phyloP scores from a whole-genome alignment of 75 land plant genomes.

The Pinus taeda region DNA sequence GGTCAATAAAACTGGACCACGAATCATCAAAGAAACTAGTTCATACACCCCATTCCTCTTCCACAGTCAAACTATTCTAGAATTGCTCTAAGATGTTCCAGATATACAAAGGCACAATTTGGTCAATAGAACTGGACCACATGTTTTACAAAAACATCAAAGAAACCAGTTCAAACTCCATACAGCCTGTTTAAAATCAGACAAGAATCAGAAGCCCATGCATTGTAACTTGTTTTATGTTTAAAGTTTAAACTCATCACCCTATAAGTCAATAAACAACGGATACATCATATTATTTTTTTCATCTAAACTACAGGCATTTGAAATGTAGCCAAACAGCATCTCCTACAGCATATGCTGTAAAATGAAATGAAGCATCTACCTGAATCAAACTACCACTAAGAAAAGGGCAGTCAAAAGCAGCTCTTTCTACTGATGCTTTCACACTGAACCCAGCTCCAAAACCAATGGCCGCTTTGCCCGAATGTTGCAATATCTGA shows the following conservation, averaged over 20 bases:
- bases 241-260: background rate
- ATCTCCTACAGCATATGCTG: background rate
- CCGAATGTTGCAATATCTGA: conserved; percentile 47
- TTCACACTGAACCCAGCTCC: conserved; percentile 48
- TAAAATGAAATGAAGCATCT: conserved; percentile 6
- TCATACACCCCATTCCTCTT: no score
- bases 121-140: no score
- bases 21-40: no score
- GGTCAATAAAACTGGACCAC: no score
- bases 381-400: conserved; percentile 38
- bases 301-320: background rate
- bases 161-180: no score
- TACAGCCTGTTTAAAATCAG: no score
- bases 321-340: background rate
- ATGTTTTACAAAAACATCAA: no score
- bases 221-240: no score
- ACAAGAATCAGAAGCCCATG: no score
- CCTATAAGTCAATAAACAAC: background rate
- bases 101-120: no score
- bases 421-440: conserved; percentile 53
- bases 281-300: background rate
- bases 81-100: no score
- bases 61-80: no score
- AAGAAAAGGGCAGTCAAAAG: conserved; percentile 64
- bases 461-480: conserved; percentile 64